Evolutionary conservation across 2,329 filamentous ascomycete species (phyloP).

Genomic region (Fusarium floridanum): DNA sequence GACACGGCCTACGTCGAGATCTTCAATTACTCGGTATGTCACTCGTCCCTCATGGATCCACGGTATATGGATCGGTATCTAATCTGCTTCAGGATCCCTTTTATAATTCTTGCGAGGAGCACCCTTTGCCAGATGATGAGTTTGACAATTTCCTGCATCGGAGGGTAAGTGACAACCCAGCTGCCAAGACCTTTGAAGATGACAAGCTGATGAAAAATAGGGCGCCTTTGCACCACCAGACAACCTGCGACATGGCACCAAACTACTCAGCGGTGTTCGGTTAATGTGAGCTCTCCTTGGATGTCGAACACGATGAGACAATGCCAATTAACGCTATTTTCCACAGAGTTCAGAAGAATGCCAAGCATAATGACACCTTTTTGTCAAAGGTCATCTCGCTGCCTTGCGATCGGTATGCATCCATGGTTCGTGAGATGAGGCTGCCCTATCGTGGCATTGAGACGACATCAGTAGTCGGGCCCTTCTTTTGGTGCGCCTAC

Average conservation of each 20-base stretch:
- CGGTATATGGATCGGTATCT: neutral
- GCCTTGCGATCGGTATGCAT: slow-evolving; percentile 61
- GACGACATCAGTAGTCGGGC: slow-evolving; percentile 69
- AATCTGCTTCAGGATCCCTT: slow-evolving; percentile 58
- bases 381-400: slow-evolving; percentile 67
- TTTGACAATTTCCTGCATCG: slow-evolving; percentile 69
- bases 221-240: slow-evolving; percentile 65
- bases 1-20: slow-evolving; percentile 69
- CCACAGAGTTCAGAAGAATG: slow-evolving; percentile 67
- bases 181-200: neutral
- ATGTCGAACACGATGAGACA: neutral
- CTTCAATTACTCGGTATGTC: slow-evolving; percentile 69
- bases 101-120: slow-evolving; percentile 64
- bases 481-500: slow-evolving; percentile 72
- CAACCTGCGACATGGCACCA: slow-evolving; percentile 57
- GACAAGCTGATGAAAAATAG: slow-evolving; percentile 49
- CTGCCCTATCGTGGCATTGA: slow-evolving; percentile 71
- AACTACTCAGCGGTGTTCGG: slow-evolving; percentile 64
- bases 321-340: slow-evolving; percentile 9
- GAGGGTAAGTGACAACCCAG: slow-evolving; percentile 55
- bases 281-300: slow-evolving; percentile 62
- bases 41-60: neutral
- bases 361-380: slow-evolving; percentile 70
- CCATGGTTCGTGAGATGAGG: slow-evolving; percentile 67
- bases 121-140: slow-evolving; percentile 65